A percentile compares a stretch with the other conserved stretches of the same genome.
Evolutionary conservation across 2,329 filamentous ascomycete species (phyloP).

Genomic region (Talaromyces rugulosus): DNA sequence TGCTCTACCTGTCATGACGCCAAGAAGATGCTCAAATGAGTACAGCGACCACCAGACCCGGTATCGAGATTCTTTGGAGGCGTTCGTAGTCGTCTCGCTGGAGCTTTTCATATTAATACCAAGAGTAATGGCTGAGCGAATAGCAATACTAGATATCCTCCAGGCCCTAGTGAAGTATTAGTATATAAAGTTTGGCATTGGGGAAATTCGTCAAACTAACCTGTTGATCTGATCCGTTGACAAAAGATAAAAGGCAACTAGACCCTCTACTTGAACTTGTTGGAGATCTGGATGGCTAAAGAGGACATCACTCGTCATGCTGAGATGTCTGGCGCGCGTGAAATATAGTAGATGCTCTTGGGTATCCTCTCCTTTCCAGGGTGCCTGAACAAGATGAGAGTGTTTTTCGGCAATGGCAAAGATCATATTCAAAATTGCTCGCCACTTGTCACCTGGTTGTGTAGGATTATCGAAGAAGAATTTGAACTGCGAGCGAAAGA

Average conservation of each 20-base stretch:
- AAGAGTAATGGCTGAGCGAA: slow-evolving; percentile 40
- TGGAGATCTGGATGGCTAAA: slow-evolving; percentile 44
- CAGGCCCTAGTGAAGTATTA: slow-evolving; percentile 32
- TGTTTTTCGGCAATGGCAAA: slow-evolving; percentile 44
- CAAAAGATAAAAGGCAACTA: slow-evolving; percentile 42
- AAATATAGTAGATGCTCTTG: slow-evolving; percentile 43
- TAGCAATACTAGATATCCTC: slow-evolving; percentile 38
- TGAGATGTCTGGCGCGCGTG: slow-evolving; percentile 39
- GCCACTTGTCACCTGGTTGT: slow-evolving; percentile 36
- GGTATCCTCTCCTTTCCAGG: slow-evolving; percentile 36
- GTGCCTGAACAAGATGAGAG: slow-evolving; percentile 38
- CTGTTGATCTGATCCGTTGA: slow-evolving; percentile 42
- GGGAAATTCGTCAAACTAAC: slow-evolving; percentile 20
- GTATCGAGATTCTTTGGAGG: slow-evolving; percentile 44
- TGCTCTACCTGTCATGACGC: slow-evolving; percentile 44
- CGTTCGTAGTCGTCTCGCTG: slow-evolving; percentile 31
- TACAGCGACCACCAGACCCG: slow-evolving; percentile 45
- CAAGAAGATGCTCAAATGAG: slow-evolving; percentile 41
- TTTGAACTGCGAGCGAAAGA: slow-evolving; percentile 38
- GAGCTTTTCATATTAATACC: slow-evolving; percentile 44
- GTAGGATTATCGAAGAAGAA: slow-evolving; percentile 33
- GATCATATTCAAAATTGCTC: slow-evolving; percentile 45
- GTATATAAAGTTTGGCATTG: background rate
- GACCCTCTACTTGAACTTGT: slow-evolving; percentile 41
- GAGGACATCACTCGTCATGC: slow-evolving; percentile 39